These are phyloP conservation scores for Oemleria cerasiformis DNA, from an alignment of 306 rosid genomes.

Conservation along the genomic window DNA sequence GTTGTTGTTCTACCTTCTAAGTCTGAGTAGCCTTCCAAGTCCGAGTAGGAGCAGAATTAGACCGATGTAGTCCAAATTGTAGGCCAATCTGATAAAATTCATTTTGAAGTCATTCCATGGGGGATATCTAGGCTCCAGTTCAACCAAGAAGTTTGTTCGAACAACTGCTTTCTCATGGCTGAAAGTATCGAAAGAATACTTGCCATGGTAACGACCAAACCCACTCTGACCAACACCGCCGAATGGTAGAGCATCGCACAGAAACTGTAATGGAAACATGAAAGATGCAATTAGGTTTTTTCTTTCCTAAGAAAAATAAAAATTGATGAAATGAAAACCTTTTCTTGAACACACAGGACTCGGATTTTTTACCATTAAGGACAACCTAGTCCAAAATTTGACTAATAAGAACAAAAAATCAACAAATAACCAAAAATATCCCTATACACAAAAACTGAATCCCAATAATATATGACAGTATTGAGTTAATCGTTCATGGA, in stretches of 20 bases:
- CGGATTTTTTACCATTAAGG: no score
- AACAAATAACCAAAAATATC: no score
- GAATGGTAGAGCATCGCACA: slow-evolving; percentile 50
- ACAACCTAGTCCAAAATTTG: no score
- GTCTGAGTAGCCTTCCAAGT: slow-evolving; percentile 20
- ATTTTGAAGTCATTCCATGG: slow-evolving; percentile 75
- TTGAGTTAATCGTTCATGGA: no score
- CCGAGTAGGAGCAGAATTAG: slow-evolving; percentile 49
- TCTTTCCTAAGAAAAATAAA: background rate
- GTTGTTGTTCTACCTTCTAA: no score
- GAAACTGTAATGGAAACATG: slow-evolving; percentile 48
- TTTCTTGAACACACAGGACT: no score
- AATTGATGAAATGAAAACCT: no score
- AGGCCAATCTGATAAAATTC: slow-evolving; percentile 67
- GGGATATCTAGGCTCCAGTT: slow-evolving; percentile 81
- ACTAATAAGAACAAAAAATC: no score
- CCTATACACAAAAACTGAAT: no score
- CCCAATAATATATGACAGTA: no score
- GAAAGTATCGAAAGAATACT: slow-evolving; percentile 75
- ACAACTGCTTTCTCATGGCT: slow-evolving; percentile 85
- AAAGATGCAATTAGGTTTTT: slow-evolving; percentile 1
- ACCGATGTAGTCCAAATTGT: slow-evolving; percentile 56
- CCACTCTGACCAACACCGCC: slow-evolving; percentile 74
- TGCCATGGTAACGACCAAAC: slow-evolving; percentile 91
- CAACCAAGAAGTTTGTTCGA: slow-evolving; percentile 57